Conservation (phyloP, 2,329 filamentous ascomycete genomes). For the Pseudopyricularia cyperi region DNA sequence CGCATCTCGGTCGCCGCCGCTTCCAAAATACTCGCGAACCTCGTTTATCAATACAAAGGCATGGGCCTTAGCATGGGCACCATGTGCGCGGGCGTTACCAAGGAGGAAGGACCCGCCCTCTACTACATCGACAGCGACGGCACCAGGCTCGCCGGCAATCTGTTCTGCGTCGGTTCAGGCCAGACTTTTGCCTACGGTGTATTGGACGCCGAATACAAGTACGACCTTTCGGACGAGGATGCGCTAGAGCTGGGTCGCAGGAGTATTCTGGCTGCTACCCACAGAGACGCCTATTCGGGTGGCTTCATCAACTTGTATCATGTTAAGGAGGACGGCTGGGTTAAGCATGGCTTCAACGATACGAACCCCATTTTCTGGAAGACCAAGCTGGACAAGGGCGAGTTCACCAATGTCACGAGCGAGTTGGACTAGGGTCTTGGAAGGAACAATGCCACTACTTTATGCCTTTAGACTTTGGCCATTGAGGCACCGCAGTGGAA, state of each 20-base stretch:
- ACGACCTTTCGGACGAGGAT: constrained; percentile 76
- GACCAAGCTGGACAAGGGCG: constrained; percentile 95
- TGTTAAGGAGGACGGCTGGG: constrained; percentile 97
- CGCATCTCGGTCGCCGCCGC: constrained; percentile 95
- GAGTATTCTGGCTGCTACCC: constrained; percentile 90
- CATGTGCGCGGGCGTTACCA: constrained; percentile 96
- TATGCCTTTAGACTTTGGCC: neutral
- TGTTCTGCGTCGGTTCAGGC: constrained; percentile 96
- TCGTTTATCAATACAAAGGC: constrained; percentile 97
- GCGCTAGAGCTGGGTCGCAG: constrained; percentile 82
- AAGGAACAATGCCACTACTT: neutral
- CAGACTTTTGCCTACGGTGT: constrained; percentile 99
- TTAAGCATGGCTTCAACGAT: constrained; percentile 91
- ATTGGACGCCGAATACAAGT: constrained; percentile 86
- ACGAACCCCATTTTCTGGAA: constrained; percentile 99
- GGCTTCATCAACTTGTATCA: constrained; percentile 98
- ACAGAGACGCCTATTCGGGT: constrained; percentile 96
- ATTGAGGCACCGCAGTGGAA: neutral
- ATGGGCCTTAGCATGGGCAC: constrained; percentile 99
- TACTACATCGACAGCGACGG: constrained; percentile 99
- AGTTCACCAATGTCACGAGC: constrained; percentile 92
- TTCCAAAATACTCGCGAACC: constrained; percentile 95
- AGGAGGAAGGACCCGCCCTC: constrained; percentile 87
- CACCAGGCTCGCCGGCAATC: constrained; percentile 80
- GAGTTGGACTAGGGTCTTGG: constrained; percentile 40